Percentiles rank a stretch among this genome's conserved stretches.
Conservation (phyloP, 2,329 filamentous ascomycete genomes). For the Chalara sp. region DNA sequence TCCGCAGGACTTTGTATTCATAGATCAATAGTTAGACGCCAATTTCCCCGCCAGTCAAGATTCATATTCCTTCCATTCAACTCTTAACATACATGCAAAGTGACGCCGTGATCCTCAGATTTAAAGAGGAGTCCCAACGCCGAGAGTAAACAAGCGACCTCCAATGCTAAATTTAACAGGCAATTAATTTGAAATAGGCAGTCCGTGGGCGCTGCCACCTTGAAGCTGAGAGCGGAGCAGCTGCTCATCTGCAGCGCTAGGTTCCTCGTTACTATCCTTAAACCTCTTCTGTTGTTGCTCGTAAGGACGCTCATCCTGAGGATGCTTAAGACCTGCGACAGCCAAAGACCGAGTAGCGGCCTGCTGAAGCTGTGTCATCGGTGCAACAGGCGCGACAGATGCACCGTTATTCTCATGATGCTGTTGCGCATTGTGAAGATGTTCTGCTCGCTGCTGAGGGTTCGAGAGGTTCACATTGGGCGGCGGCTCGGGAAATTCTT, state of each 20-base stretch:
- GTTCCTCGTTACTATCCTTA: constrained; percentile 33
- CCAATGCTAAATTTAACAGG: neutral
- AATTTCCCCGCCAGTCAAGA: no score
- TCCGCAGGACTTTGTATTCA: no score
- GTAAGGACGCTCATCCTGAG: constrained; percentile 6
- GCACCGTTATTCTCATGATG: neutral
- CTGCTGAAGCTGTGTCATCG: constrained; percentile 29
- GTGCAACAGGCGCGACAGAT: constrained; percentile 27
- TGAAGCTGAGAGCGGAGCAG: constrained; percentile 43
- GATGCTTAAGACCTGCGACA: constrained; percentile 26
- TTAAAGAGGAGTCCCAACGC: no score
- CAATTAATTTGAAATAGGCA: constrained; percentile 3
- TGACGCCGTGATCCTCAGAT: no score
- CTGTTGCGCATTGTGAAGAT: constrained; percentile 9
- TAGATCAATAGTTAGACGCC: no score
- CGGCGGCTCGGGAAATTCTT: constrained; percentile 79
- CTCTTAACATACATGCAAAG: no score
- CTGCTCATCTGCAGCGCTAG: constrained; percentile 42
- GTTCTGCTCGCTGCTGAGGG: constrained; percentile 29
- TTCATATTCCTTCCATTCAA: no score
- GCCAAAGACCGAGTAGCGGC: constrained; percentile 28
- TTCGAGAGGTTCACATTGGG: constrained; percentile 67
- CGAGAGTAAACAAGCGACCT: no score
- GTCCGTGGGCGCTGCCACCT: constrained; percentile 26
- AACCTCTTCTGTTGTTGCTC: constrained; percentile 26